phyloP scores from a whole-genome alignment of 2,329 filamentous ascomycete genomes.

The Calonectria montana region DNA sequence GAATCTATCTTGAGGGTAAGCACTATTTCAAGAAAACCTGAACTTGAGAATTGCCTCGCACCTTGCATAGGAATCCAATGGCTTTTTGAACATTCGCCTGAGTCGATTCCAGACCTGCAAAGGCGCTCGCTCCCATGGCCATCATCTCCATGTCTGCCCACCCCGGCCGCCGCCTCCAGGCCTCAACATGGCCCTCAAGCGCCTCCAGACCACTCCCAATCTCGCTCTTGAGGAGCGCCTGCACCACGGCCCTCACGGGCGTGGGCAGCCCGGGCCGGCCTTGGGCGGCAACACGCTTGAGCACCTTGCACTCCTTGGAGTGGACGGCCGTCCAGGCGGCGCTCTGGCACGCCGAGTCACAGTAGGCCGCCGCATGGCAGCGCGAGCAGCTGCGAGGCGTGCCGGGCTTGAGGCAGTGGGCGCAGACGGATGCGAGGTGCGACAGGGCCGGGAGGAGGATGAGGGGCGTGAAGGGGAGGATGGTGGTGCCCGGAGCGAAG shows the following conservation, averaged over 20 bases:
- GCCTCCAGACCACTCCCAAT: slow-evolving; percentile 47
- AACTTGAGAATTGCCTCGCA: slow-evolving; percentile 32
- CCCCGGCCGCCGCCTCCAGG: slow-evolving; percentile 48
- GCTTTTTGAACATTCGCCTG: slow-evolving; percentile 53
- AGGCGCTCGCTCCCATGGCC: slow-evolving; percentile 55
- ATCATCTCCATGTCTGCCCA: slow-evolving; percentile 64
- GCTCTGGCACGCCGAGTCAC: slow-evolving; percentile 63
- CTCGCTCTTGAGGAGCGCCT: slow-evolving; percentile 57
- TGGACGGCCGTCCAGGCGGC: slow-evolving; percentile 65
- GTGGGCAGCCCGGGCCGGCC: slow-evolving; percentile 58
- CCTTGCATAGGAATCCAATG: slow-evolving; percentile 65
- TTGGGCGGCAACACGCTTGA: slow-evolving; percentile 45
- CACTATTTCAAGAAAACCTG: neutral
- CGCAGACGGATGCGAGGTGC: slow-evolving; percentile 57
- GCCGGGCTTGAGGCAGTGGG: slow-evolving; percentile 57
- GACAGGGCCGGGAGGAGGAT: slow-evolving; percentile 61
- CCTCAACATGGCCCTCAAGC: slow-evolving; percentile 60
- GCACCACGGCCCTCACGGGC: slow-evolving; percentile 64
- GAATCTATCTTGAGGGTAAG: slow-evolving; percentile 55
- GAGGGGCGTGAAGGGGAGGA: slow-evolving; percentile 57
- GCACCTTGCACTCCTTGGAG: slow-evolving; percentile 65
- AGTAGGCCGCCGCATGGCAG: slow-evolving; percentile 67
- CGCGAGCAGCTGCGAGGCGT: slow-evolving; percentile 58
- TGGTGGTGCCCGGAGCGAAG: slow-evolving; percentile 58
- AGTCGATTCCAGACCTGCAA: slow-evolving; percentile 52